Evolutionary conservation across 1,284 basidiomycete genomes (phyloP), one percentile per base, ranked within the genome.

Genomic region (Amylostereum chailletii): DNA sequence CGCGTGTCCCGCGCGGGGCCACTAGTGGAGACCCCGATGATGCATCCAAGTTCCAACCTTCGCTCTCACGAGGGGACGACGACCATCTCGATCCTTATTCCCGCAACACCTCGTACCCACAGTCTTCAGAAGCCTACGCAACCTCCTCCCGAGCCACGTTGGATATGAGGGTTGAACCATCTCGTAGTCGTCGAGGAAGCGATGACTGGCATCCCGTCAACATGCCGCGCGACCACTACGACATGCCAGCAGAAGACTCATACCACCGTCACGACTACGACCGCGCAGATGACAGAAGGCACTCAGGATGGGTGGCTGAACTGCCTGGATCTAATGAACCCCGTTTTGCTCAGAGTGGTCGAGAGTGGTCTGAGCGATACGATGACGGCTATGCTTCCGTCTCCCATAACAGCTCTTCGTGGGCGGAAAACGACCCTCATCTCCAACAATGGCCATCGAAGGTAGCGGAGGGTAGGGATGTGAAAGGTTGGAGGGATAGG

Each of bases 61-160:
- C 71, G 62, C 69, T 71, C 64, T 68, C 75, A 64, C 74, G 73
- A 62, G 63, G 61, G 56, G 74, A 76, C 56, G 79, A 77, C 57
- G 58, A 67, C 54, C 61, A 61, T 58, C 60, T 64, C 55, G 65
- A 68, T 52, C 63, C 71, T 55, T 76, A 74, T 63, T 61, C 73
- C 48, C 65, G 64, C 59, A 70, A 77, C 61, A 75, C 74, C 60
- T 69, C 71, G 38, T 58, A 63, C 59, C 64, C 59, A 54, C 55
- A 60, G 51, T 63, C 52, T 48, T 50, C 70, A 52, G 77, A 82
- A 56, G 66, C 64, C 53, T 76, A 76, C 61, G 71, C 74, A 57
- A 58, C 67, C 11, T 65, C 74, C 34, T 65, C 77, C 44, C 64
- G 69, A 9, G 68, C 75, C 42, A 69, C 59, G 48, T 65, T 69